Base-by-base conservation (phyloP, 2,329 filamentous ascomycete species). In the Colletotrichum tropicale region DNA sequence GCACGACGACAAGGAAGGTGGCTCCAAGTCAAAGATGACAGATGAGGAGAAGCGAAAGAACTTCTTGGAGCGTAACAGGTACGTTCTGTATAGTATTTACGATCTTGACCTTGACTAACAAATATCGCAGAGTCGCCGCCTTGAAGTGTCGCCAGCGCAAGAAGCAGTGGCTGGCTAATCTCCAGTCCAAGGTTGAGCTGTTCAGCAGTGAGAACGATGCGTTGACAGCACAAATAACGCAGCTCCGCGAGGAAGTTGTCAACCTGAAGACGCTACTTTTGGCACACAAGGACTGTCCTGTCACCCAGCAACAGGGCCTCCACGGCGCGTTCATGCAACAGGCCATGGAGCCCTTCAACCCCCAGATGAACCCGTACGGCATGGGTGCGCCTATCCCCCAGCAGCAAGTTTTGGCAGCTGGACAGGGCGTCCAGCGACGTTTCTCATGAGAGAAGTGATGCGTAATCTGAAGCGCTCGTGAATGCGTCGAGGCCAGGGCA, bases 41-140 rank as follows among this genome's bases (percentile, higher is more conserved):
- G 97, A 98, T 72, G 97, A 98, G 82, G 97, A 99, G 87, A 99
- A 99, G 88, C 91, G 97, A 56, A 98, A 98, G 87, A 99, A 98
- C 83, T 99, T 99, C 85, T 88, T 99, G 4, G 97, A 99, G 83
- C 91, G 97, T 32, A 99, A 99, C 84, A 93, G 96, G 96, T 98
- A 92, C 81, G 92, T 9, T 32, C 12, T 67, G 48, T 67, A 4
- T n/a, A n/a, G 13, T 13, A 3, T 64, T 55, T 6, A 65, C 32
- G 28, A 24, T 5, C 5, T 21, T 21, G 6, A 9, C 18, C 71
- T 26, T 60, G 74, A 24, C 79, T 84, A 81, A 84, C 75, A 28
- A 36, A 55, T 13, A 15, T 65, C 28, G 26, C 78, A 98, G 97
- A 83, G 96, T 99, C 78, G 97, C 97, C 77, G 97, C 97, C 5